Evolutionary conservation across 106 monocot genomes (phyloP).

Genomic region (Narthecium ossifragum): DNA sequence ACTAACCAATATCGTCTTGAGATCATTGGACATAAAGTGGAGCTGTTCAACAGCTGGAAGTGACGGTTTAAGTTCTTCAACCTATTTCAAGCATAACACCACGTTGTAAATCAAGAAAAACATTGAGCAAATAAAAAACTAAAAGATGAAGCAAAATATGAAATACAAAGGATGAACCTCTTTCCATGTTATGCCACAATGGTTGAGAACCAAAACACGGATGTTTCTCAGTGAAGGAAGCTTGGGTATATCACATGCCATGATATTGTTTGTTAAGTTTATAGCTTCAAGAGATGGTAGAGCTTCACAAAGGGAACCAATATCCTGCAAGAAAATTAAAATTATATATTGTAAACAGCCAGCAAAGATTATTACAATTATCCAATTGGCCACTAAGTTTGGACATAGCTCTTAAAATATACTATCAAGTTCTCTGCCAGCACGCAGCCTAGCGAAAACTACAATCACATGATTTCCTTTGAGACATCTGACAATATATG

Average conservation of each 20-base stretch:
- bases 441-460: too few species aligned
- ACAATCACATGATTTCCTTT: too few species aligned
- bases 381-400: too few species aligned
- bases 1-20: constrained; percentile 47
- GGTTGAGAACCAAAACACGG: constrained; percentile 77
- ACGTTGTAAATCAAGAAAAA: constrained; percentile 16
- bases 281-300: constrained; percentile 74
- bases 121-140: neutral
- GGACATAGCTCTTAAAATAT: too few species aligned
- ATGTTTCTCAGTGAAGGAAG: constrained; percentile 48
- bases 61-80: constrained; percentile 67
- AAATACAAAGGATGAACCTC: constrained; percentile 31
- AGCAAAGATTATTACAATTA: too few species aligned
- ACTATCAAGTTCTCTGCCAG: too few species aligned
- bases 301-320: constrained; percentile 64
- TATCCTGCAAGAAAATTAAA: constrained; percentile 61
- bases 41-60: constrained; percentile 69
- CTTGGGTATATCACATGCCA: constrained; percentile 34
- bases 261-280: constrained; percentile 57
- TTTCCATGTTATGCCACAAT: constrained; percentile 77
- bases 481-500: too few species aligned
- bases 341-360: too few species aligned
- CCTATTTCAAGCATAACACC: too few species aligned
- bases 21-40: constrained; percentile 73
- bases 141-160: neutral